phyloP scores from a whole-genome alignment of 345 rosid species.

The Salix suchowensis region DNA sequence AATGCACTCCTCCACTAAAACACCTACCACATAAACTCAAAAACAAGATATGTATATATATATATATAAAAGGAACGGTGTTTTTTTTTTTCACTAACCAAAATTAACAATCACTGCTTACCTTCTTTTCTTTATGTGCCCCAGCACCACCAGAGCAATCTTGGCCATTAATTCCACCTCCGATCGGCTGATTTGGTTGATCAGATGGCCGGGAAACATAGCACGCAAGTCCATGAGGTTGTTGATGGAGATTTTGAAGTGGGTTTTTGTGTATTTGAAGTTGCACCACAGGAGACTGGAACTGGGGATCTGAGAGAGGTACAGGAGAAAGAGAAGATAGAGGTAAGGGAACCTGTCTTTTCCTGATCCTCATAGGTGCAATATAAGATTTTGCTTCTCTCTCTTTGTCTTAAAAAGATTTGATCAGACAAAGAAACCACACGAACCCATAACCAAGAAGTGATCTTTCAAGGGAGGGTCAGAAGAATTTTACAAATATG shows the following conservation, averaged over 20 bases:
- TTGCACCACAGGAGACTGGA: slow-evolving; percentile 59
- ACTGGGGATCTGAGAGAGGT: slow-evolving; percentile 78
- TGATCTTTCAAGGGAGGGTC: not conserved
- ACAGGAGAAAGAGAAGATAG: slow-evolving; percentile 68
- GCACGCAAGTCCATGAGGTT: not conserved
- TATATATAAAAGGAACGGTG: not conserved
- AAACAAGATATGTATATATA: not conserved
- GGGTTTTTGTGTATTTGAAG: slow-evolving; percentile 18
- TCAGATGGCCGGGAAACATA: slow-evolving; percentile 29
- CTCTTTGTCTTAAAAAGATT: not conserved
- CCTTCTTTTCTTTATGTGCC: slow-evolving; percentile 8
- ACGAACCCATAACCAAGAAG: not conserved
- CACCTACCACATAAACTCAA: not conserved
- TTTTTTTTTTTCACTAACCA: not conserved
- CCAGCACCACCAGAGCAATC: slow-evolving; percentile 6
- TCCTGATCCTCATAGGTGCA: slow-evolving; percentile 89
- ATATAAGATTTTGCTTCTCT: slow-evolving; percentile 2
- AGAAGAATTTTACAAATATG: not conserved
- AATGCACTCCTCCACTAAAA: slow-evolving; percentile 28
- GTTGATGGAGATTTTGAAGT: slow-evolving; percentile 11
- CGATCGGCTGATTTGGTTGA: slow-evolving; percentile 43
- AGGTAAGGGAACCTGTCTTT: slow-evolving; percentile 69
- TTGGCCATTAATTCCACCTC: slow-evolving; percentile 10
- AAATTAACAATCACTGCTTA: not conserved
- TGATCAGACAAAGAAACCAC: not conserved